Evolutionary conservation across 1,284 basidiomycete genomes (phyloP).

Genomic region (Sanguinoderma infundibulare): DNA sequence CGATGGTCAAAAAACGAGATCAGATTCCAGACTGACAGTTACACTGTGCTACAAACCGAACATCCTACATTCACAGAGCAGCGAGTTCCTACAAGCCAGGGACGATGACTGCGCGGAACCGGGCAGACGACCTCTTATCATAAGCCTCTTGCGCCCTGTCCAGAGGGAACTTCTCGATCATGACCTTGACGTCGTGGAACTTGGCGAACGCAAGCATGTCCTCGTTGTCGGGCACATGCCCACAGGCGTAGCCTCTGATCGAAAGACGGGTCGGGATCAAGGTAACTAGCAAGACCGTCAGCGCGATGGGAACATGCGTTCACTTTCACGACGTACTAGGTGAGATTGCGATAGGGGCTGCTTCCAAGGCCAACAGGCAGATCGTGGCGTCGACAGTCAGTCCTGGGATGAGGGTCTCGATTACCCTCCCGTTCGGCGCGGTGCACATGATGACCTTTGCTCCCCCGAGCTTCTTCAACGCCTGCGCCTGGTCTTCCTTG

Average conservation of each 20-base stretch:
- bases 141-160: slow-evolving; percentile 33
- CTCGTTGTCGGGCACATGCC: slow-evolving; percentile 29
- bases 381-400: slow-evolving; percentile 29
- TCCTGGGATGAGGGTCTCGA: slow-evolving; percentile 26
- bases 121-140: slow-evolving; percentile 24
- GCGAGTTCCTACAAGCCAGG: slow-evolving; percentile 18
- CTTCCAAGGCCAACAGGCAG: slow-evolving; percentile 24
- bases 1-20: too few relatives aligned
- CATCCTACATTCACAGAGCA: too few relatives aligned
- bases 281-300: neutral
- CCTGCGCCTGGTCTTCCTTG: slow-evolving; percentile 28
- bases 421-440: slow-evolving; percentile 27
- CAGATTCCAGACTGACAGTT: too few relatives aligned
- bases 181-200: slow-evolving; percentile 26
- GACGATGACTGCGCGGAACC: slow-evolving; percentile 34
- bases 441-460: slow-evolving; percentile 35
- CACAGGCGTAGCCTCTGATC: slow-evolving; percentile 29
- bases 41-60: too few relatives aligned
- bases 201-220: slow-evolving; percentile 26
- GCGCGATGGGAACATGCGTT: neutral
- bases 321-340: slow-evolving; percentile 6
- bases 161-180: slow-evolving; percentile 32
- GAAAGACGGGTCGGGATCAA: slow-evolving; percentile 21
- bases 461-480: slow-evolving; percentile 33
- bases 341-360: slow-evolving; percentile 9